A percentile compares a stretch with the other conserved stretches of the same genome.
These are phyloP conservation scores for Gastrolobium villosum DNA, from an alignment of 306 rosid genomes.

Conservation along the genomic window DNA sequence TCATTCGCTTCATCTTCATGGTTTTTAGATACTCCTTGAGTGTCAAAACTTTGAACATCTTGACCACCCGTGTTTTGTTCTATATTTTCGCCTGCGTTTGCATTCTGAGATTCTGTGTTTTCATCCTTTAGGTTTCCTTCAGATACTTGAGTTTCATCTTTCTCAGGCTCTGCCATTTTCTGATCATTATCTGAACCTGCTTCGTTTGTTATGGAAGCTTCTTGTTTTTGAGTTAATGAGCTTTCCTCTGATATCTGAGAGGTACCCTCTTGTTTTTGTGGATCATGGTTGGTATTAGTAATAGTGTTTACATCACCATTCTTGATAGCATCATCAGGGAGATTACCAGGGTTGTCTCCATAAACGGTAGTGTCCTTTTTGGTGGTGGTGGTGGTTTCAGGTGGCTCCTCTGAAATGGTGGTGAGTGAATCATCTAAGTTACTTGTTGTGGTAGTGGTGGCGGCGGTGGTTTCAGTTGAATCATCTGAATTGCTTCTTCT, in stretches of 20 bases:
- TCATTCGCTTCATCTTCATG: conserved; percentile 35
- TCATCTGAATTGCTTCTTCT: neutral
- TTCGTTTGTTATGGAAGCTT: conserved; percentile 12
- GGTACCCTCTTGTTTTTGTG: conserved; percentile 36
- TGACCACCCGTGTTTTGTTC: neutral
- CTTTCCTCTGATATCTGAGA: conserved; percentile 54
- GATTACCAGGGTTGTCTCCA: conserved; percentile 83
- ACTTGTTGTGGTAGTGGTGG: neutral
- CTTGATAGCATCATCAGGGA: conserved; percentile 81
- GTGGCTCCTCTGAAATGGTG: too few species aligned
- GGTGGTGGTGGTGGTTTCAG: conserved; percentile 10
- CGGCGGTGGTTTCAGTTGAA: neutral
- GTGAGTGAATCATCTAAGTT: conserved; percentile 1
- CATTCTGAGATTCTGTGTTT: conserved; percentile 31
- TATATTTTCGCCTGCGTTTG: conserved; percentile 15
- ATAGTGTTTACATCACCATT: conserved; percentile 44
- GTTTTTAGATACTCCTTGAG: conserved; percentile 40
- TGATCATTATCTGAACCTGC: conserved; percentile 18
- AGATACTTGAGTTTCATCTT: neutral
- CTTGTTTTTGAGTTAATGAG: conserved; percentile 33
- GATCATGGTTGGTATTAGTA: neutral
- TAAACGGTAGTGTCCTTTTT: conserved; percentile 42
- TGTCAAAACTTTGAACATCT: conserved; percentile 22
- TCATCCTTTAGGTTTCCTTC: conserved; percentile 32
- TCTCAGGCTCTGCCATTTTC: conserved; percentile 25